Evolutionary conservation across 148 eudicot species (phyloP), one percentile per base, ranked within the genome.

Genomic region (Camellia granthamiana): DNA sequence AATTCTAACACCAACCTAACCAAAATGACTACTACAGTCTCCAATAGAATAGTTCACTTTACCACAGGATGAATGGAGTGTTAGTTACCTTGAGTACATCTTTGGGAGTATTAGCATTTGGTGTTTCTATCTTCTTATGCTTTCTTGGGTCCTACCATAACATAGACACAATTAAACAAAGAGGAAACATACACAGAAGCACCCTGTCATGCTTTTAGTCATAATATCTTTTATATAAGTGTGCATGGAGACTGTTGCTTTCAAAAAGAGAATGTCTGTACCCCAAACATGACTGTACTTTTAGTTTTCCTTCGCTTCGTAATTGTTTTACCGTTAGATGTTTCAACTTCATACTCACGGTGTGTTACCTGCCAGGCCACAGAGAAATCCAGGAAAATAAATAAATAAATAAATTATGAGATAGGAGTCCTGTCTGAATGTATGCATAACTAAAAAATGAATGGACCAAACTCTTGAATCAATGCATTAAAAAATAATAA

Each of bases 341-440:
- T 96, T 87, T 96, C 99, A 86, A 93, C 94, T 84, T 96, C 99
- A 84, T 91, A 96, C 83, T 96, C 98, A 49, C 84, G 97, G 77
- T 87, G 98, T 84, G 93, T 96, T 77, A 92, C 98, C 98, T 95
- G 88, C 74, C 81, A 84, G 42, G 74, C 72, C 72, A 74, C 43
- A 30, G 59, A 68, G 44, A 72, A 52, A 51, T 47, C 55, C 18
- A 78, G 67, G 60, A 82, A 76, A 51, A 56, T 70, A 60, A 68
- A 30, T 30, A 76, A 51, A 55, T 70, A 60, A 68, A 30, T 30
- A 30, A 30, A 30, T 30, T 30, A 15, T 43, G 51, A 19, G 41
- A 46, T 19, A 76, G 23, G 46, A 23, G 60, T 71, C 75, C 65
- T 18, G 15, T 67, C 60, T 59, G 47, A 85, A 60, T 62, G 30